A percentile compares a stretch with the other conserved stretches of the same genome.
Conservation (phyloP, 139 green algal species). For the Eudorina sp. region DNA sequence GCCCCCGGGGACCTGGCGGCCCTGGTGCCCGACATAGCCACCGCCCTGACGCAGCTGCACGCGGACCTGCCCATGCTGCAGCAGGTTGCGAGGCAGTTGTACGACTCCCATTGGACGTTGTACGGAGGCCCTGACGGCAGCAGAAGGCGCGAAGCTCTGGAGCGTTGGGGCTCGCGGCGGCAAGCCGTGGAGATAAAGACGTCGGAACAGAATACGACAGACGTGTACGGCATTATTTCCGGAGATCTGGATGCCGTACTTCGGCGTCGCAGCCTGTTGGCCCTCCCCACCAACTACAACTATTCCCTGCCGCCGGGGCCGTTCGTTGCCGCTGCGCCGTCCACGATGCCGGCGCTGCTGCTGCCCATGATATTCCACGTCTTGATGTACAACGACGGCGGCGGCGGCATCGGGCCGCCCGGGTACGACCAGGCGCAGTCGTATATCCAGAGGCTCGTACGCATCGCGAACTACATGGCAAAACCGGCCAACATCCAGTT, state of each 20-base stretch:
- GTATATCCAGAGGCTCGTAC: not conserved
- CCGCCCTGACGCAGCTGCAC: too few species aligned
- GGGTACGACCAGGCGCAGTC: not conserved
- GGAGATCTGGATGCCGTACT: not conserved
- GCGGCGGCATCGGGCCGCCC: too few species aligned
- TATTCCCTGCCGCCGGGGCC: not conserved
- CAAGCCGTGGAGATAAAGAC: not conserved
- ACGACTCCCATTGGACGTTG: not conserved
- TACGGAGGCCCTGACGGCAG: not conserved
- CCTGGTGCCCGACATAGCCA: too few species aligned
- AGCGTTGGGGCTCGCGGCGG: not conserved
- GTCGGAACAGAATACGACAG: not conserved
- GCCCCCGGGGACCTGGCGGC: too few species aligned
- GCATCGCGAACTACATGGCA: constrained; percentile 22
- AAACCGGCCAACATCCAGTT: not conserved
- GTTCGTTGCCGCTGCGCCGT: not conserved
- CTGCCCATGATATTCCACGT: constrained; percentile 19
- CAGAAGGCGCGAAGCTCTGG: not conserved
- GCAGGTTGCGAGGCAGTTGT: not conserved
- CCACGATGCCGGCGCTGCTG: not conserved
- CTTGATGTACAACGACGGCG: not conserved
- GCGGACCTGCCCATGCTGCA: constrained; percentile 9
- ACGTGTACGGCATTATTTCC: not conserved
- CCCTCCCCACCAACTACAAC: not conserved
- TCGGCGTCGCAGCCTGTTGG: not conserved